phyloP scores from a whole-genome alignment of 1,139 yeast genomes.

The Yamadazyma dushanensis region DNA sequence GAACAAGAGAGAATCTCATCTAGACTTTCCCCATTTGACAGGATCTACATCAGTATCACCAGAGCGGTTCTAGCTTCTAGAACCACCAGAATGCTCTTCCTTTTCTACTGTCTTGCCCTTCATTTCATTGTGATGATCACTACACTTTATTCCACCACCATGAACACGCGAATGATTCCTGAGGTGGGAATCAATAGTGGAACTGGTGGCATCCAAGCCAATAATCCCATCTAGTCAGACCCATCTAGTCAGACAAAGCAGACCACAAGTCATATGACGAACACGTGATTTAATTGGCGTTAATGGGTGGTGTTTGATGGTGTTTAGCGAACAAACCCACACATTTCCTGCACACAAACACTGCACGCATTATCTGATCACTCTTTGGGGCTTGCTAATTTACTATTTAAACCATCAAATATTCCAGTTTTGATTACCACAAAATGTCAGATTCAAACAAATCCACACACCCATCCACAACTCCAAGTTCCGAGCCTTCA shows the following conservation, averaged over 20 bases:
- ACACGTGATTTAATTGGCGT: no score
- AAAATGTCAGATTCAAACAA: conserved; percentile 4
- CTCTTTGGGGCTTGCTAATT: not conserved
- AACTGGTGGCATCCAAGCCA: conserved; percentile 37
- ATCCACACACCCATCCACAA: not conserved
- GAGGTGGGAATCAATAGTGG: conserved; percentile 51
- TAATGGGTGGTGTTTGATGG: no score
- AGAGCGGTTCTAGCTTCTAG: conserved; percentile 73
- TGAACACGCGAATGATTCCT: conserved; percentile 47
- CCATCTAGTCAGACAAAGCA: no score
- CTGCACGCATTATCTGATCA: conserved; percentile 1
- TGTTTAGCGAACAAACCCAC: no score
- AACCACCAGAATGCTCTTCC: conserved; percentile 69
- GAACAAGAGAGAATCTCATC: conserved; percentile 79
- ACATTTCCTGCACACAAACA: not conserved
- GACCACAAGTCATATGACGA: no score
- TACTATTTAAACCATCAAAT: not conserved
- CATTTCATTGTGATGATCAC: conserved; percentile 74
- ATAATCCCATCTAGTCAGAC: not conserved
- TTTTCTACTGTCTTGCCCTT: conserved; percentile 70
- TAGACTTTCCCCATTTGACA: conserved; percentile 72
- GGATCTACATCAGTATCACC: conserved; percentile 74
- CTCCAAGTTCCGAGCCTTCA: not conserved
- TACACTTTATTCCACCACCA: conserved; percentile 56
- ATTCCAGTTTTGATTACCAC: not conserved